Evolutionary conservation across 164 flowering plant genomes (phyloP).

Genomic region (Vitis rotundifolia): DNA sequence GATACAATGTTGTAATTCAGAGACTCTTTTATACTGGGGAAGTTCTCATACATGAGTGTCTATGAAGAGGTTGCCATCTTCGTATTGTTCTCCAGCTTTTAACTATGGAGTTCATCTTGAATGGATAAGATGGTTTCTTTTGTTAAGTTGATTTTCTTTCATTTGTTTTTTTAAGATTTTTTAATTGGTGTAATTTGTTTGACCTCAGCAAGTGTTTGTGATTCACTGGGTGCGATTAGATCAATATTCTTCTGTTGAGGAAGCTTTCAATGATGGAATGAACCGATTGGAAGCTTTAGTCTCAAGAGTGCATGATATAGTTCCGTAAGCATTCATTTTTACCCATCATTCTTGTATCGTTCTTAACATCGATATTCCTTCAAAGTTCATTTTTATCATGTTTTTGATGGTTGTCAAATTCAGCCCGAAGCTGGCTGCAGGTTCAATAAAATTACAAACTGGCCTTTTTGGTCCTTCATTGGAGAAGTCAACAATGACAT

Average conservation of each 20-base stretch:
- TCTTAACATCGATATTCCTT: background rate
- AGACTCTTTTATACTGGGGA: too few species aligned
- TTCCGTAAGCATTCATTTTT: slow-evolving; percentile 51
- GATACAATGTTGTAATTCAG: too few species aligned
- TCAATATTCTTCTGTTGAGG: slow-evolving; percentile 58
- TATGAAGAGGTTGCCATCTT: too few species aligned
- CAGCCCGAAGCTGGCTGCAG: slow-evolving; percentile 79
- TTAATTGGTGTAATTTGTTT: slow-evolving; percentile 14
- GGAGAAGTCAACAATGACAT: slow-evolving; percentile 67
- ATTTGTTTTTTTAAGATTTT: background rate
- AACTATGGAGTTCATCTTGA: too few species aligned
- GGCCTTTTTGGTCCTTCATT: slow-evolving; percentile 64
- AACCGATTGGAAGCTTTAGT: slow-evolving; percentile 52
- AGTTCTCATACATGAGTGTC: too few species aligned
- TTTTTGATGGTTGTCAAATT: slow-evolving; percentile 18
- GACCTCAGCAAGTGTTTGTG: slow-evolving; percentile 72
- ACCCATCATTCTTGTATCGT: background rate
- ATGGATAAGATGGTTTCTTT: background rate
- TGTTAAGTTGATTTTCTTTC: background rate
- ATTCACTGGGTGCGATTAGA: slow-evolving; percentile 92
- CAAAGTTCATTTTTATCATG: background rate
- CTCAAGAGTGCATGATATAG: slow-evolving; percentile 71
- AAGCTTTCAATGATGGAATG: slow-evolving; percentile 77
- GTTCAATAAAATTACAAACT: slow-evolving; percentile 58
- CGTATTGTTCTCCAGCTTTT: too few species aligned